Evolutionary conservation across 208 protist species (phyloP).

Genomic region (Acanthamoeba castellanii): DNA sequence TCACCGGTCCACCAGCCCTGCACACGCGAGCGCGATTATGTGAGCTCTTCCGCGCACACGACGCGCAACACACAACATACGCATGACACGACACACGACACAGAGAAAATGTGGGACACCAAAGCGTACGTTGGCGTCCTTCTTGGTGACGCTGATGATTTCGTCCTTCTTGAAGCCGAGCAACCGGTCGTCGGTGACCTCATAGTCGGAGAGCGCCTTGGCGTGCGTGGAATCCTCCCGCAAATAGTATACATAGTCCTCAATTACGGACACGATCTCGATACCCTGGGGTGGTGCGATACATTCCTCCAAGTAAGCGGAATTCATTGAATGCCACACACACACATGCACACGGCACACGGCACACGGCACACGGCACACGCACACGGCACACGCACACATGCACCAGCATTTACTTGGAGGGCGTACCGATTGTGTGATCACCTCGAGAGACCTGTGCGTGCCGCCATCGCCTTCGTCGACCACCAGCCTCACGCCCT

Average conservation of each 20-base stretch:
- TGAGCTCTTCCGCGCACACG: neutral
- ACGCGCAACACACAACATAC: neutral
- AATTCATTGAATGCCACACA: neutral
- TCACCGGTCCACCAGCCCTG: slow-evolving; percentile 40
- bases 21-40: neutral
- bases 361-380: too few relatives aligned
- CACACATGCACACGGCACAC: neutral
- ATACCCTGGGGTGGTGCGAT: neutral
- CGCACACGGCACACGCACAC: neutral
- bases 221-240: slow-evolving; percentile 62
- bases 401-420: neutral
- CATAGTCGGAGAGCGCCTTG: slow-evolving; percentile 69
- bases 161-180: slow-evolving; percentile 73
- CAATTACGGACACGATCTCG: slow-evolving; percentile 44
- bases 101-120: neutral
- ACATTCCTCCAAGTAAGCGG: too few relatives aligned
- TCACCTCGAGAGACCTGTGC: neutral
- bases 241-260: slow-evolving; percentile 71
- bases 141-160: slow-evolving; percentile 69
- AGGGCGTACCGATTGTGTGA: neutral
- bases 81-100: neutral
- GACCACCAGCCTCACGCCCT: slow-evolving; percentile 15
- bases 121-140: slow-evolving; percentile 15
- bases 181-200: slow-evolving; percentile 56
- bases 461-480: slow-evolving; percentile 29